These are phyloP conservation scores for Gaeumannomyces sp. DNA, from an alignment of 2,329 filamentous ascomycete species.

Conservation along the genomic window DNA sequence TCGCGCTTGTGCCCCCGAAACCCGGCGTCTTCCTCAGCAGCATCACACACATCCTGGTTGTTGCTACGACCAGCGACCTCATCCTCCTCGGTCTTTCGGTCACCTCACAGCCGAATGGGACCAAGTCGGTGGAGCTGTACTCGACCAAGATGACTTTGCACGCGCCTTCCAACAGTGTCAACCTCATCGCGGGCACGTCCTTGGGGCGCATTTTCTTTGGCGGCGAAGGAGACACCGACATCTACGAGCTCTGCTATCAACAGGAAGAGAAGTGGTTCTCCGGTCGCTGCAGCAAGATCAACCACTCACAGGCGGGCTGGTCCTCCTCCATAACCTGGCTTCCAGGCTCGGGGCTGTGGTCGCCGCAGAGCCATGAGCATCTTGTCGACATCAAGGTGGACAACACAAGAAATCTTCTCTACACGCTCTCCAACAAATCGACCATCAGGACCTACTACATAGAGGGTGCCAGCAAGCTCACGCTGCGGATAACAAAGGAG, in stretches of 20 bases:
- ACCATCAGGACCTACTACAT: constrained; percentile 91
- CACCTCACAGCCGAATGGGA: constrained; percentile 59
- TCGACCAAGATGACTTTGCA: constrained; percentile 80
- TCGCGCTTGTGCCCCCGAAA: constrained; percentile 80
- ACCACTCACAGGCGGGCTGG: constrained; percentile 74
- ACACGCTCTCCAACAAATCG: constrained; percentile 81
- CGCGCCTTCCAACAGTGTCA: constrained; percentile 69
- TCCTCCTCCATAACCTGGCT: constrained; percentile 55
- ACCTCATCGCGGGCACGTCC: constrained; percentile 72
- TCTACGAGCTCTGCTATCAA: constrained; percentile 93
- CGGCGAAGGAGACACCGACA: constrained; percentile 72
- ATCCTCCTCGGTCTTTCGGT: constrained; percentile 80
- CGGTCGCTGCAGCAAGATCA: constrained; percentile 78
- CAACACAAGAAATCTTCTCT: constrained; percentile 80
- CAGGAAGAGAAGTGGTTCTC: constrained; percentile 97
- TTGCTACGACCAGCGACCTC: constrained; percentile 81
- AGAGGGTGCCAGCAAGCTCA: constrained; percentile 56
- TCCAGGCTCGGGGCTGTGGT: constrained; percentile 38
- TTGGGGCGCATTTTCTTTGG: constrained; percentile 92
- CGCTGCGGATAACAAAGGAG: constrained; percentile 60
- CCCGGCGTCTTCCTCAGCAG: constrained; percentile 78
- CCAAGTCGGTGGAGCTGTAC: constrained; percentile 71
- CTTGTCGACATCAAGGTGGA: constrained; percentile 80
- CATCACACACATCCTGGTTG: constrained; percentile 82
- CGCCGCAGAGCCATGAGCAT: constrained; percentile 48